Percentiles rank a stretch among this genome's conserved stretches.
phyloP scores from a whole-genome alignment of 2,329 filamentous ascomycete species.

The Aspergillus arachidicola region DNA sequence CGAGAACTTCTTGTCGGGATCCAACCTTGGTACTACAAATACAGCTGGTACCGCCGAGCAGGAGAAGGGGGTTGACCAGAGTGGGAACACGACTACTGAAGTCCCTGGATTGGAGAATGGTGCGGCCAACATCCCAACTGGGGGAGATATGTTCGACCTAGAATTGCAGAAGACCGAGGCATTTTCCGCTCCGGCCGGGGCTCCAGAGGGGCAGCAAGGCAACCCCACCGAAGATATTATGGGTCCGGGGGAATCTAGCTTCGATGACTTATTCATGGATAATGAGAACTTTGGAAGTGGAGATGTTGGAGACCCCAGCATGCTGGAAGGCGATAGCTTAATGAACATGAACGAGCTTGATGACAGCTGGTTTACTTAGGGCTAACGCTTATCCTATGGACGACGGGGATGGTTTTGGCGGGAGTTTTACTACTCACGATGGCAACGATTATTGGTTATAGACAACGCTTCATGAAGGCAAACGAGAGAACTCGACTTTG shows the following conservation, averaged over 20 bases:
- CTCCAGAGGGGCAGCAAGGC: slow-evolving; percentile 21
- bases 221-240: slow-evolving; percentile 38
- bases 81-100: slow-evolving; percentile 28
- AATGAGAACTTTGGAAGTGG: slow-evolving; percentile 40
- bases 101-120: slow-evolving; percentile 36
- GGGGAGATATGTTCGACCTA: slow-evolving; percentile 41
- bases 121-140: slow-evolving; percentile 29
- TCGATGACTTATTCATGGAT: slow-evolving; percentile 49
- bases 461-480: neutral
- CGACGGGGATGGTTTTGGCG: neutral
- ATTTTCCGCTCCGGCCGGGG: slow-evolving; percentile 23
- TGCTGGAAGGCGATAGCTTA: slow-evolving; percentile 40
- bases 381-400: slow-evolving; percentile 16
- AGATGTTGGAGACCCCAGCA: slow-evolving; percentile 31
- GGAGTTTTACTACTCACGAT: neutral
- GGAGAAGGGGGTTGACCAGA: slow-evolving; percentile 18
- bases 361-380: slow-evolving; percentile 41
- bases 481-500: neutral
- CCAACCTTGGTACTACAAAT: slow-evolving; percentile 29
- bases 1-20: slow-evolving; percentile 40
- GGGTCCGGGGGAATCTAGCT: slow-evolving; percentile 46
- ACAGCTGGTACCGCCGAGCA: slow-evolving; percentile 19
- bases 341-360: slow-evolving; percentile 46
- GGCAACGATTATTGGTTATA: neutral
- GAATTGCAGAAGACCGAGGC: slow-evolving; percentile 35